Percentiles rank a stretch among this genome's conserved stretches.
Conservation (phyloP, 768 basidiomycete genomes). For the Suillus subalutaceus region DNA sequence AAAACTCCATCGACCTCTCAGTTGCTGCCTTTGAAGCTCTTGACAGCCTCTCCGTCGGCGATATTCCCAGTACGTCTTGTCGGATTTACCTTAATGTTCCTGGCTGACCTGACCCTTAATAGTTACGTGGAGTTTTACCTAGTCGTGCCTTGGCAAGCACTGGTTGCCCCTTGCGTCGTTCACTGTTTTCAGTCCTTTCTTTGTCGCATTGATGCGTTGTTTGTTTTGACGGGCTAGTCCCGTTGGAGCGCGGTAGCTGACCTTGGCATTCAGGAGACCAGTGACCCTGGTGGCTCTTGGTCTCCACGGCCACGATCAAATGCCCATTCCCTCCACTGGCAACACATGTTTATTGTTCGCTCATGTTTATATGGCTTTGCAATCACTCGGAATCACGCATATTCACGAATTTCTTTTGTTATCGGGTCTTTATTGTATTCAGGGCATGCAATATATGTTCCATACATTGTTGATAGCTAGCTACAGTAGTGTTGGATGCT, state of each 20-base stretch:
- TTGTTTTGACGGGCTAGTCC: constrained; percentile 21
- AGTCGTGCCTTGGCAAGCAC: constrained; percentile 24
- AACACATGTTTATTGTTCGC: constrained; percentile 15
- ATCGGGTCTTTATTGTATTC: constrained; percentile 19
- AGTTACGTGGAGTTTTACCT: neutral
- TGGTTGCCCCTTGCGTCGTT: constrained; percentile 14
- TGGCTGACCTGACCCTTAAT: constrained; percentile 10
- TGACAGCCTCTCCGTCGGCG: constrained; percentile 50
- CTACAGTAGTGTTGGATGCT: constrained; percentile 12
- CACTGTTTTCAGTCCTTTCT: constrained; percentile 17
- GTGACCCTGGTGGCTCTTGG: constrained; percentile 48
- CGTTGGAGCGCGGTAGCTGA: constrained; percentile 17
- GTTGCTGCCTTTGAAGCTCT: constrained; percentile 64
- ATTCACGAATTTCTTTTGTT: constrained; percentile 15
- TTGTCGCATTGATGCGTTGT: constrained; percentile 13
- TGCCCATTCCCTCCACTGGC: constrained; percentile 21
- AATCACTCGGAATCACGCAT: neutral
- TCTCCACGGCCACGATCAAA: constrained; percentile 26
- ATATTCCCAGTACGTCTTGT: constrained; percentile 54
- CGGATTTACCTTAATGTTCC: neutral
- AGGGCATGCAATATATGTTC: constrained; percentile 9
- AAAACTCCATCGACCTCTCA: constrained; percentile 78
- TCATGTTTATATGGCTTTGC: constrained; percentile 1
- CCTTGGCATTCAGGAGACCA: constrained; percentile 34
- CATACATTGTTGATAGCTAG: constrained; percentile 18